These are phyloP conservation scores for Basipetospora sp. DNA, from an alignment of 2,329 filamentous ascomycete genomes.

Conservation along the genomic window DNA sequence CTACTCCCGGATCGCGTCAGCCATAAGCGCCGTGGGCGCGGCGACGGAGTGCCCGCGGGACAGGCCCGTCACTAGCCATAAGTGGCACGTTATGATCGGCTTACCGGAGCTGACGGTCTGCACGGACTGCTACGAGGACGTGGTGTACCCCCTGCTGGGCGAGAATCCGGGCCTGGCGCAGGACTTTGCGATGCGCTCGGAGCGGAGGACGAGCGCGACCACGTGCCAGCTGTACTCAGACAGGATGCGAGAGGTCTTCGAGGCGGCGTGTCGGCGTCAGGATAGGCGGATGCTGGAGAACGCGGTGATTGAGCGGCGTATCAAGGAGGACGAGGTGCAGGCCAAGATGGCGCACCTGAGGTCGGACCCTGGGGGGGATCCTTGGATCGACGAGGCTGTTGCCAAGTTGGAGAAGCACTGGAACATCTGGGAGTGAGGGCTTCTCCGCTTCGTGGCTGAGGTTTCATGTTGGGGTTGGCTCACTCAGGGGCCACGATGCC, in stretches of 20 bases:
- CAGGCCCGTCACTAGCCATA: constrained; percentile 41
- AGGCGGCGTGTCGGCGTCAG: constrained; percentile 44
- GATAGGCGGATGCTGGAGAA: constrained; percentile 49
- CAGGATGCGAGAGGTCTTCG: constrained; percentile 63
- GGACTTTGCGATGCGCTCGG: constrained; percentile 46
- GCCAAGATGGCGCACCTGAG: constrained; percentile 32
- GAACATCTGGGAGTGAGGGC: constrained; percentile 38
- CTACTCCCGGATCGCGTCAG: constrained; percentile 46
- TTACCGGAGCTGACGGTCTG: constrained; percentile 72
- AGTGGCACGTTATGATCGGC: constrained; percentile 66
- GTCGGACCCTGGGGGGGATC: constrained; percentile 19
- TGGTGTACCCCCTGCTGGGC: constrained; percentile 54
- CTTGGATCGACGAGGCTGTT: constrained; percentile 27
- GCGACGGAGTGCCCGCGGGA: constrained; percentile 52
- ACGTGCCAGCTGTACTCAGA: constrained; percentile 69
- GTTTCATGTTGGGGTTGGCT: background rate
- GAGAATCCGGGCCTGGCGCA: constrained; percentile 40
- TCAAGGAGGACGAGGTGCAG: constrained; percentile 44
- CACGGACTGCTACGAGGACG: constrained; percentile 69
- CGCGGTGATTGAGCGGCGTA: constrained; percentile 43
- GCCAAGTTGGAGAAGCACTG: constrained; percentile 40
- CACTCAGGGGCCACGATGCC: too few species aligned
- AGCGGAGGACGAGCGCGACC: constrained; percentile 33
- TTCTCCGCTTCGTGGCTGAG: too few species aligned
- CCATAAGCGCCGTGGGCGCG: constrained; percentile 43